These are phyloP conservation scores for Apostasia shenzhenica DNA, from an alignment of 106 monocot genomes.

Conservation along the genomic window DNA sequence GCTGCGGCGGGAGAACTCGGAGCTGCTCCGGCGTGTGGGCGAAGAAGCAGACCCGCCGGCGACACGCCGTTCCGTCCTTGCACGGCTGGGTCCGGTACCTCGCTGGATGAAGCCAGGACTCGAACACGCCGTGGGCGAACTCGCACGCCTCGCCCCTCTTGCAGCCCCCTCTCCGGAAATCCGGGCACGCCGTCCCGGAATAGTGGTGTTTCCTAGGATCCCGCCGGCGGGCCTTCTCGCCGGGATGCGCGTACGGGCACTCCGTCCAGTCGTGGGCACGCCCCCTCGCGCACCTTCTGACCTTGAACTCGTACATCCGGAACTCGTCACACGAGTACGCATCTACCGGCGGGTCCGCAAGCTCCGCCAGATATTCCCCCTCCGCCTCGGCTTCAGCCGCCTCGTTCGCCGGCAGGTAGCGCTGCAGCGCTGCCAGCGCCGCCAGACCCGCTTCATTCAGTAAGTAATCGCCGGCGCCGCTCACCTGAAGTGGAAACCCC, in stretches of 20 bases:
- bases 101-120: constrained; percentile 12
- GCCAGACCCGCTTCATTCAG: neutral
- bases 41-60: constrained; percentile 51
- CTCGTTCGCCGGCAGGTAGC: constrained; percentile 1
- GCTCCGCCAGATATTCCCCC: neutral
- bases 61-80: constrained; percentile 59
- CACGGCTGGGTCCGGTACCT: constrained; percentile 76
- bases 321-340: constrained; percentile 24
- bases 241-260: constrained; percentile 36
- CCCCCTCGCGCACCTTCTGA: constrained; percentile 23
- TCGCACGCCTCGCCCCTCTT: constrained; percentile 17
- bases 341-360: neutral
- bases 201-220: constrained; percentile 31
- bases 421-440: neutral
- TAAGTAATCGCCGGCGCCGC: neutral
- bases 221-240: constrained; percentile 12
- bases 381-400: neutral
- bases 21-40: constrained; percentile 71
- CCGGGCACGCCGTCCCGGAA: constrained; percentile 29
- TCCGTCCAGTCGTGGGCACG: constrained; percentile 36
- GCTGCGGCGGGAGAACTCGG: constrained; percentile 13
- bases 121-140: constrained; percentile 16
- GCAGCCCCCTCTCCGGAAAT: constrained; percentile 28
- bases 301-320: constrained; percentile 34
- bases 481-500: neutral